phyloP scores from a whole-genome alignment of 2,329 filamentous ascomycete genomes.

The Colletotrichum brevisporum region DNA sequence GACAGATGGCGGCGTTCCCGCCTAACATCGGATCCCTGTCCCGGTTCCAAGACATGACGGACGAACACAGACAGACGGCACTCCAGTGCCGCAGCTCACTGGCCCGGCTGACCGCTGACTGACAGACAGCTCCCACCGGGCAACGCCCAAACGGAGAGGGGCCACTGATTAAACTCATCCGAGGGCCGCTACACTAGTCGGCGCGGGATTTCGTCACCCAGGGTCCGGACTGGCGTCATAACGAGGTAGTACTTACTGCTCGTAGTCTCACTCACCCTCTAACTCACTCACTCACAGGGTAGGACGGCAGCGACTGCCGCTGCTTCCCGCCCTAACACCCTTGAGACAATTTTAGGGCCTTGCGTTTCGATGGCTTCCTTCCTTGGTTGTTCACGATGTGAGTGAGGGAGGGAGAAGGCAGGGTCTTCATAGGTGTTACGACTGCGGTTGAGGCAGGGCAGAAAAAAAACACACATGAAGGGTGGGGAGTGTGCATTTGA shows the following conservation, averaged over 20 bases:
- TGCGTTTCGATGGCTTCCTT: not conserved
- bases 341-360: not conserved
- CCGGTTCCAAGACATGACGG: conserved; percentile 12
- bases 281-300: too few species aligned
- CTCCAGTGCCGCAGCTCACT: not conserved
- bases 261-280: too few species aligned
- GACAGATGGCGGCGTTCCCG: not conserved
- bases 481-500: conserved; percentile 28
- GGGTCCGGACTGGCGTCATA: conserved; percentile 37
- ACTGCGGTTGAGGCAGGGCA: not conserved
- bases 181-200: not conserved
- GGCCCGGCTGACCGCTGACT: not conserved
- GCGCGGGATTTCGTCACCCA: conserved; percentile 37
- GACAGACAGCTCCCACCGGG: not conserved
- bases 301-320: not conserved
- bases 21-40: conserved; percentile 19
- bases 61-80: not conserved
- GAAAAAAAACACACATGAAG: not conserved
- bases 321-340: not conserved
- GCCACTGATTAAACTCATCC: conserved; percentile 25
- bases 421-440: too few species aligned
- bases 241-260: too few species aligned
- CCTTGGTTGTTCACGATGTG: too few species aligned
- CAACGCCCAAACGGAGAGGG: not conserved
- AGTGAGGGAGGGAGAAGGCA: too few species aligned